A percentile compares a stretch with the other conserved stretches of the same genome.
Conservation (phyloP, 306 rosid genomes). For the Cicer yamashitae region DNA sequence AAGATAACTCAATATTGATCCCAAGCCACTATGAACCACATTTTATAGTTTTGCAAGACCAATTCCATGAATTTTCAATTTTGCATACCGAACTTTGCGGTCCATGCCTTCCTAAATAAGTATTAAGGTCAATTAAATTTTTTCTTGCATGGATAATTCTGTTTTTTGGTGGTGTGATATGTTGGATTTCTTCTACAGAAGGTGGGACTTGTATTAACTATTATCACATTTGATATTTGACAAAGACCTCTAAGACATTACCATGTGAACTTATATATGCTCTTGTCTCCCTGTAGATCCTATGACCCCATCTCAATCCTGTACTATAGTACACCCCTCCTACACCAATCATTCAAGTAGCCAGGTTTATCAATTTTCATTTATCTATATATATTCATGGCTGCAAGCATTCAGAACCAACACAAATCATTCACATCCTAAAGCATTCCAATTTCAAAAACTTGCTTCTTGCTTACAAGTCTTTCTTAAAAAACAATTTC, state of each 20-base stretch:
- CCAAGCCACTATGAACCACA: slow-evolving; percentile 18
- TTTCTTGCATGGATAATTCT: neutral
- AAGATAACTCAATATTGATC: slow-evolving; percentile 27
- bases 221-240: neutral
- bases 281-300: slow-evolving; percentile 22
- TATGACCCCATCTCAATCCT: neutral
- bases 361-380: neutral
- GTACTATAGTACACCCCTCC: neutral
- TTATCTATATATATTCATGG: neutral
- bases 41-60: neutral
- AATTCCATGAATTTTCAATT: neutral
- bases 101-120: neutral
- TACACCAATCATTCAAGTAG: neutral
- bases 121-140: neutral
- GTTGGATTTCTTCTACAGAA: neutral
- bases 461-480: neutral
- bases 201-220: neutral
- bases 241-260: neutral
- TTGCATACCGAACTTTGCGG: neutral
- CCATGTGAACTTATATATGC: neutral
- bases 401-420: slow-evolving; percentile 29
- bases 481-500: neutral
- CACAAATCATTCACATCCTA: slow-evolving; percentile 29
- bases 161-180: neutral
- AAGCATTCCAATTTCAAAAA: slow-evolving; percentile 10